A percentile compares a stretch with the other conserved stretches of the same genome.
phyloP scores from a whole-genome alignment of 140 eudicot species.

The Stevia rebaudiana region DNA sequence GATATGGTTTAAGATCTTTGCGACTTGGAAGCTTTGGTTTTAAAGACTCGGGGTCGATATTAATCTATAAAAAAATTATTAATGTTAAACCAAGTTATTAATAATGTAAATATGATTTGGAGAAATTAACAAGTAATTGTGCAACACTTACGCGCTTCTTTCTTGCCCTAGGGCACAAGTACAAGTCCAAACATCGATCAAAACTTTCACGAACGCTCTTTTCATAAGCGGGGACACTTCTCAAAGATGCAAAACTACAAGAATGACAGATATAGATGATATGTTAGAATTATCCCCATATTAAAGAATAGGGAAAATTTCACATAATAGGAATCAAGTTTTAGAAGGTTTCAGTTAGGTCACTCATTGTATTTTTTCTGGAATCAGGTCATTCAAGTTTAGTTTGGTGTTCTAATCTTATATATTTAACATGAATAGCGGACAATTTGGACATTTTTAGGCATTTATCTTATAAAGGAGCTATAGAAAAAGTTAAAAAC shows the following conservation, averaged over 20 bases:
- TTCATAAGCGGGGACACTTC: slow-evolving; percentile 94
- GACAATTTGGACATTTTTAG: no score
- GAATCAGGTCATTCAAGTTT: no score
- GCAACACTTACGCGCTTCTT: slow-evolving; percentile 77
- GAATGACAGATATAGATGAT: slow-evolving; percentile 8
- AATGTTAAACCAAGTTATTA: slow-evolving; percentile 9
- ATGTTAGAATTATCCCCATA: background rate
- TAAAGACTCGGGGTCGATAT: slow-evolving; percentile 87
- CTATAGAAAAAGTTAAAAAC: no score
- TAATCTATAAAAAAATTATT: slow-evolving; percentile 45
- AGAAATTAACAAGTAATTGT: background rate
- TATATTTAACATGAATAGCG: no score
- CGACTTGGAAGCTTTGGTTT: slow-evolving; percentile 91
- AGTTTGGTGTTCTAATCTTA: no score
- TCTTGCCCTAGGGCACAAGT: slow-evolving; percentile 87
- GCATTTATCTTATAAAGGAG: no score
- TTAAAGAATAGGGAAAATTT: background rate
- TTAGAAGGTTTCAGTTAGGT: no score
- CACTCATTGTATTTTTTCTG: no score
- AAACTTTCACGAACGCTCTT: slow-evolving; percentile 66
- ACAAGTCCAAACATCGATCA: slow-evolving; percentile 92
- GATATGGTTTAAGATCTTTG: slow-evolving; percentile 87
- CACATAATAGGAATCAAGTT: background rate
- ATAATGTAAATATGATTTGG: background rate
- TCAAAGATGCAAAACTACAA: slow-evolving; percentile 66